Percentiles rank a stretch among this genome's conserved stretches.
These are phyloP conservation scores for Wickerhamiella alocasiicola DNA, from an alignment of 805 yeast species.

Conservation along the genomic window DNA sequence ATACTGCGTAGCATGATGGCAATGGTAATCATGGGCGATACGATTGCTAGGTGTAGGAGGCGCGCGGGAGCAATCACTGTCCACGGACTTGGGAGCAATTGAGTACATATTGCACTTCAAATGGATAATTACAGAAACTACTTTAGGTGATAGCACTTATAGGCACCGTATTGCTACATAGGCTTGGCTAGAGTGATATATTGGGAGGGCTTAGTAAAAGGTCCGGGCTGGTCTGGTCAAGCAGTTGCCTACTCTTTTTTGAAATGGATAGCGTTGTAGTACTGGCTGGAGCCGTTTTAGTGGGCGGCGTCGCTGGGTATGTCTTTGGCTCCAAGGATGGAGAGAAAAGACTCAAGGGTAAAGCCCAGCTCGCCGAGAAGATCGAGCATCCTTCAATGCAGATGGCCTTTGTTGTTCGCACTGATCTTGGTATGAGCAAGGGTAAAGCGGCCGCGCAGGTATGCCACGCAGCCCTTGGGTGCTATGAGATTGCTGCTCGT, in stretches of 20 bases:
- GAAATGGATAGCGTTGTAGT: neutral
- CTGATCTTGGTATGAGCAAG: constrained; percentile 81
- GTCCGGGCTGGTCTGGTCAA: no score
- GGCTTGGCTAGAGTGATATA: no score
- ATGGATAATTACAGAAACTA: no score
- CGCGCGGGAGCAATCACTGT: no score
- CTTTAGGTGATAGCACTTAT: no score
- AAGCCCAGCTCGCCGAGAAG: constrained; percentile 1
- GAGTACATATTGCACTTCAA: no score
- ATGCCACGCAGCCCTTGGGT: constrained; percentile 90
- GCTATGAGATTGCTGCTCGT: constrained; percentile 48
- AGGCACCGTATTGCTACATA: no score
- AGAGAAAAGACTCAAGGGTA: constrained; percentile 8
- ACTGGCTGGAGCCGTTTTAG: constrained; percentile 4
- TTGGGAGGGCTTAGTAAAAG: no score
- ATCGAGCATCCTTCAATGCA: constrained; percentile 17
- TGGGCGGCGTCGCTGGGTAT: constrained; percentile 12
- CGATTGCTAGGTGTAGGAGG: no score
- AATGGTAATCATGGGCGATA: no score
- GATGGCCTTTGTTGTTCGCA: constrained; percentile 80
- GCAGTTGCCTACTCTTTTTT: neutral
- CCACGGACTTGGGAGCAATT: no score
- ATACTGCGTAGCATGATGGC: no score
- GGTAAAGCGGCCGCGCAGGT: constrained; percentile 98
- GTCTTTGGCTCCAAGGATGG: constrained; percentile 9